Evolutionary conservation across 768 basidiomycete species (phyloP).

Genomic region (Psilocybe cyanescens): DNA sequence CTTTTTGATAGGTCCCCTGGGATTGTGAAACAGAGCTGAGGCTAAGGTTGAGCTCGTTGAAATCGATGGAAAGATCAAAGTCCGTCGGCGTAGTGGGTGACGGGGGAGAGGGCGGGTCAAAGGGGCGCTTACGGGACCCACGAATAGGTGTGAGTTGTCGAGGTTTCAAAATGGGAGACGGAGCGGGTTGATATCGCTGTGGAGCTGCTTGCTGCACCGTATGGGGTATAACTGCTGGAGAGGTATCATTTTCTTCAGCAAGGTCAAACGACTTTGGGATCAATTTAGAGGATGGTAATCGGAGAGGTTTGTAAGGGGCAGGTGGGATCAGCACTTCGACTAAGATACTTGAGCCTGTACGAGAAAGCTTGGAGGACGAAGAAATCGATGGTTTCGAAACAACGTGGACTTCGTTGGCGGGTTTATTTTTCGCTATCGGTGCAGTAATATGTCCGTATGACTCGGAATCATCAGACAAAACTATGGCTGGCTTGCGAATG

Average conservation of each 20-base stretch:
- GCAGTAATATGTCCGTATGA: slow-evolving; percentile 28
- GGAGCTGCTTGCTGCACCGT: not conserved
- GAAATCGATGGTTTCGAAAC: not conserved
- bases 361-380: slow-evolving; percentile 4
- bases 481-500: slow-evolving; percentile 32
- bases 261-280: not conserved
- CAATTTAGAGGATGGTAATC: not conserved
- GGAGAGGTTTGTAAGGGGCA: slow-evolving; percentile 31
- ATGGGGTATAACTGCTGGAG: slow-evolving; percentile 2
- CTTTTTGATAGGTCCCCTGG: slow-evolving; percentile 22
- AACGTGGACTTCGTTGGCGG: slow-evolving; percentile 13
- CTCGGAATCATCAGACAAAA: slow-evolving; percentile 56
- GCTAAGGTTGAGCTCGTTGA: slow-evolving; percentile 45
- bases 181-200: slow-evolving; percentile 22
- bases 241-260: not conserved
- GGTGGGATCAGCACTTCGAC: slow-evolving; percentile 49
- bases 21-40: slow-evolving; percentile 24
- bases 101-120: slow-evolving; percentile 54
- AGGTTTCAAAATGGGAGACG: slow-evolving; percentile 37
- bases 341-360: slow-evolving; percentile 15
- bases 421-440: slow-evolving; percentile 19
- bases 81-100: slow-evolving; percentile 60
- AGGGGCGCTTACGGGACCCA: slow-evolving; percentile 40
- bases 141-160: slow-evolving; percentile 75
- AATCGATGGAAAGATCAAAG: slow-evolving; percentile 55